These are phyloP conservation scores for Apiotrichum akiyoshidainum DNA, from an alignment of 1,284 basidiomycete species.

Conservation along the genomic window DNA sequence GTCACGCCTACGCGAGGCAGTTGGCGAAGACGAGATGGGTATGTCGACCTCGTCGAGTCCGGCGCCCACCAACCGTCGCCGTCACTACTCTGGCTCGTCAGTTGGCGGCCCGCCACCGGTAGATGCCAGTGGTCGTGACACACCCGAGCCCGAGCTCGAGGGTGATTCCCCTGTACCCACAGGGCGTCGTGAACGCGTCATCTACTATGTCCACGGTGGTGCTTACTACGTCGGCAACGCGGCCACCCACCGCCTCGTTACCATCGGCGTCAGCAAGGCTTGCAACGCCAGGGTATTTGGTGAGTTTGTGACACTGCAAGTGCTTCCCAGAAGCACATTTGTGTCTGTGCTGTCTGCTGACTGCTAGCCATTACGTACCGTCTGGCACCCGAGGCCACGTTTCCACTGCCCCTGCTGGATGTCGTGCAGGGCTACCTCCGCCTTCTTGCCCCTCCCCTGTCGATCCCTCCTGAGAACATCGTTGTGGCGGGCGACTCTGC, in stretches of 20 bases:
- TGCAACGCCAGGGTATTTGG: conserved; percentile 92
- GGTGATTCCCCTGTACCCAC: conserved; percentile 10
- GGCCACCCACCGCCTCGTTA: conserved; percentile 87
- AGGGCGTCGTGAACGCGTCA: conserved; percentile 67
- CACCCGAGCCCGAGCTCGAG: conserved; percentile 26
- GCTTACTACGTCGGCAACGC: conserved; percentile 94
- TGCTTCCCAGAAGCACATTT: not conserved
- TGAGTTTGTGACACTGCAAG: conserved; percentile 48
- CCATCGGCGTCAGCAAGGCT: conserved; percentile 86
- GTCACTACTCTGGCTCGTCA: conserved; percentile 1
- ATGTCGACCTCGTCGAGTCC: conserved; percentile 3
- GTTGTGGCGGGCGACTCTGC: conserved; percentile 88
- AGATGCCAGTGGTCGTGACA: conserved; percentile 11
- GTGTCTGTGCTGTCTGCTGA: conserved; percentile 4
- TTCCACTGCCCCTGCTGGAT: conserved; percentile 92
- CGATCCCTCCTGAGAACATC: conserved; percentile 86
- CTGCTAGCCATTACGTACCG: conserved; percentile 85
- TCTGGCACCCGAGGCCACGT: conserved; percentile 87
- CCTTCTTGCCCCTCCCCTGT: conserved; percentile 74
- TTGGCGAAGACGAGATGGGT: not conserved
- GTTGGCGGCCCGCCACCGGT: not conserved
- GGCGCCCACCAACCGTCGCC: not conserved
- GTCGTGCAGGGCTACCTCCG: conserved; percentile 82
- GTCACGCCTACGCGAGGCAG: conserved; percentile 12
- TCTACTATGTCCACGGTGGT: conserved; percentile 92